A percentile compares a stretch with the other conserved stretches of the same genome.
Evolutionary conservation across 192 early-diverging fungal species (phyloP).

Genomic region (Dissophora ornata): DNA sequence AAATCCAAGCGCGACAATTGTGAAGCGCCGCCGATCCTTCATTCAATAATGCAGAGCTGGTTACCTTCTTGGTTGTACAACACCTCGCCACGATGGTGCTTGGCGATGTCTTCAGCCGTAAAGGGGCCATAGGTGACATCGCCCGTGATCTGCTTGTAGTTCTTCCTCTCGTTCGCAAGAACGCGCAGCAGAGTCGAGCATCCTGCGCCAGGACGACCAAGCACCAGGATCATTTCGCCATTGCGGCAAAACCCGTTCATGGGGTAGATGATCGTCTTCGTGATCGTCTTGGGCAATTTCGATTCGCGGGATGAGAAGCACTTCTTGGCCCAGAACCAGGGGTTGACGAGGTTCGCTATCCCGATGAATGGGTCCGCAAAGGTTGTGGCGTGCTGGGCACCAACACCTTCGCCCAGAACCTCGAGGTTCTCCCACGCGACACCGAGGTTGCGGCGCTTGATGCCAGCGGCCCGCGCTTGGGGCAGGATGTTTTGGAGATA

Average conservation of each 20-base stretch:
- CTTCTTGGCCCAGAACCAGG: slow-evolving; percentile 49
- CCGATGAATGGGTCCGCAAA: slow-evolving; percentile 53
- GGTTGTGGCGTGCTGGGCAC: slow-evolving; percentile 29
- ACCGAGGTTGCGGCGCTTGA: slow-evolving; percentile 58
- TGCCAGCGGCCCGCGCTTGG: slow-evolving; percentile 51
- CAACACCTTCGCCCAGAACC: slow-evolving; percentile 50
- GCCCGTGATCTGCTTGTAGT: slow-evolving; percentile 64
- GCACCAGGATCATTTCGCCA: slow-evolving; percentile 78
- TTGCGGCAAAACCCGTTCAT: slow-evolving; percentile 75
- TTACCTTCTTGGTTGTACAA: slow-evolving; percentile 80
- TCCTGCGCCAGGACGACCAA: slow-evolving; percentile 78
- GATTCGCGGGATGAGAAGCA: slow-evolving; percentile 15
- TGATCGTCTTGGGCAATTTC: slow-evolving; percentile 18
- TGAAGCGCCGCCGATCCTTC: too few relatives aligned
- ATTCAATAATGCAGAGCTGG: too few relatives aligned
- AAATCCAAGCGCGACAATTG: too few relatives aligned
- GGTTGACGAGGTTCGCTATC: slow-evolving; percentile 46
- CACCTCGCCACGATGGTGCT: slow-evolving; percentile 77
- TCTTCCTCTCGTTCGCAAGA: slow-evolving; percentile 67
- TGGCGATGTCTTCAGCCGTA: slow-evolving; percentile 64
- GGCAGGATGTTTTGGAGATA: slow-evolving; percentile 53
- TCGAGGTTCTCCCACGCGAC: slow-evolving; percentile 58
- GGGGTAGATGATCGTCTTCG: slow-evolving; percentile 63
- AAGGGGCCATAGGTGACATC: slow-evolving; percentile 77
- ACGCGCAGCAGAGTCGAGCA: slow-evolving; percentile 75